Conservation (phyloP, 1,139 yeast species). For the Casaregolazyma suthepensis region DNA sequence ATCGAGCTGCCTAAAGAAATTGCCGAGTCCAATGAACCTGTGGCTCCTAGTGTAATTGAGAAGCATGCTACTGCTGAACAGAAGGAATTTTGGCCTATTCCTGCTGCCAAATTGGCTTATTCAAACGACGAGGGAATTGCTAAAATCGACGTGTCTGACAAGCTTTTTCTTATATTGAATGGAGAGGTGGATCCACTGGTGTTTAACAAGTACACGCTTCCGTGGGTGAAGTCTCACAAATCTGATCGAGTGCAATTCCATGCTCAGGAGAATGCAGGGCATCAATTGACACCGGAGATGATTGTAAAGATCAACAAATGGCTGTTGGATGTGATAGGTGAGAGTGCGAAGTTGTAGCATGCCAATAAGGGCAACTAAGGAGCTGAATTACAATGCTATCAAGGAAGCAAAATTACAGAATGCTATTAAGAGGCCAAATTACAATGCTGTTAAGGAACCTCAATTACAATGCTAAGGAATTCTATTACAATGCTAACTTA, state of each 20-base stretch:
- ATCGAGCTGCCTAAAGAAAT: constrained; percentile 8
- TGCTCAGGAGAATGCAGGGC: constrained; percentile 17
- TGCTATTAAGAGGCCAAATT: neutral
- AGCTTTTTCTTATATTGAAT: constrained; percentile 11
- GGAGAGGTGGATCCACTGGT: constrained; percentile 19
- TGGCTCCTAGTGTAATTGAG: constrained; percentile 2
- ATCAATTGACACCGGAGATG: constrained; percentile 18
- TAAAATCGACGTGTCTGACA: neutral
- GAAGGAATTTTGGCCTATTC: constrained; percentile 9
- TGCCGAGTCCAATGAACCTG: constrained; percentile 1
- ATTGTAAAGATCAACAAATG: constrained; percentile 10
- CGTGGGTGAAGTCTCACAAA: constrained; percentile 11
- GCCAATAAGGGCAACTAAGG: too few relatives aligned
- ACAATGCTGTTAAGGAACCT: neutral
- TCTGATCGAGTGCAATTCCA: constrained; percentile 7
- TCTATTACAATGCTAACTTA: too few relatives aligned
- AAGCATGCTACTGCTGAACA: constrained; percentile 3
- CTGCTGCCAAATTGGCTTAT: constrained; percentile 10
- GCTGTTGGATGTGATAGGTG: constrained; percentile 11
- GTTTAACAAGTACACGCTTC: constrained; percentile 14
- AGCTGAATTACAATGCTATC: neutral
- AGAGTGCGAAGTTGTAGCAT: neutral
- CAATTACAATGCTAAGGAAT: too few relatives aligned
- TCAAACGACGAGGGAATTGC: constrained; percentile 7
- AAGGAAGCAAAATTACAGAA: too few relatives aligned